phyloP scores from a whole-genome alignment of 2,329 filamentous ascomycete genomes.

The Ophiostoma australiae region DNA sequence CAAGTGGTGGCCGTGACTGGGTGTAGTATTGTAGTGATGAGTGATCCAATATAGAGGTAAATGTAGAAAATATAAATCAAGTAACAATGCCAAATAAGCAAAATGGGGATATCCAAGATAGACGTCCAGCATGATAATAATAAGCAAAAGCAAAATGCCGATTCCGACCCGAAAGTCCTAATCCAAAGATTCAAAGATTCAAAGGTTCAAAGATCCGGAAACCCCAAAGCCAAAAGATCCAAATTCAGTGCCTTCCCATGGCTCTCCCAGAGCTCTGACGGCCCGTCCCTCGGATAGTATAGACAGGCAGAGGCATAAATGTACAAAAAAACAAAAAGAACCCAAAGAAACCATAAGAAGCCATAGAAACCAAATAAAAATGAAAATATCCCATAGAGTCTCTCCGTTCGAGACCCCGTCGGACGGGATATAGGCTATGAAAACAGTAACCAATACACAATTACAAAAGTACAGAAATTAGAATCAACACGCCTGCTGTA shows the following conservation, averaged over 20 bases:
- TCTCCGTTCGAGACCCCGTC: background rate
- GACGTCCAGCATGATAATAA: background rate
- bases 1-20: background rate
- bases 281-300: background rate
- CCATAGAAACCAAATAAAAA: background rate
- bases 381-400: background rate
- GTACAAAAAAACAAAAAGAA: background rate
- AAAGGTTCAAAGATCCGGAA: background rate
- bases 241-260: slow-evolving; percentile 8
- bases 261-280: background rate
- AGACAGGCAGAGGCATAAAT: background rate
- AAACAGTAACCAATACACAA: slow-evolving; percentile 3
- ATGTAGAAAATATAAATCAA: background rate
- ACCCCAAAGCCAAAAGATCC: background rate
- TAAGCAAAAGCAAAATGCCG: background rate
- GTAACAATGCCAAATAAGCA: background rate
- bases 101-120: background rate
- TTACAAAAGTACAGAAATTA: background rate
- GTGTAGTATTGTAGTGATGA: background rate
- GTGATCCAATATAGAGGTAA: background rate
- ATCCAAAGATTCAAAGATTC: background rate
- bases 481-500: background rate
- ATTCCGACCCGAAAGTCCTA: background rate
- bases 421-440: background rate
- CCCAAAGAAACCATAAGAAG: background rate